Conservation (phyloP, 805 yeast genomes). For the Kurtzmaniella cleridarum region DNA sequence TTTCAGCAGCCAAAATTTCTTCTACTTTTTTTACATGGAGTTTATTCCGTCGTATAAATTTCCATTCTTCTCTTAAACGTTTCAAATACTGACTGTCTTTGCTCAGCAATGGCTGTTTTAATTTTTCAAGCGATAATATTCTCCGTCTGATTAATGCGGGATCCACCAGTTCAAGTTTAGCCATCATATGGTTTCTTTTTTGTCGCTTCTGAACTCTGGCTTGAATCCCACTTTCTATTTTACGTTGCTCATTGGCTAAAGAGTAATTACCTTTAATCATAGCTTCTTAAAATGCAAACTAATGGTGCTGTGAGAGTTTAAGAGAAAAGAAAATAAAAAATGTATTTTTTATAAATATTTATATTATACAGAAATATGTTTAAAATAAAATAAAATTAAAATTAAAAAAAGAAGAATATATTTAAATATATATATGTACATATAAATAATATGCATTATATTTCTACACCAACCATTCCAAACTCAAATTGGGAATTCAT, state of each 20-base stretch:
- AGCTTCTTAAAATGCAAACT: no score
- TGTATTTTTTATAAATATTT: no score
- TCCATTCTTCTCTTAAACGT: conserved; percentile 35
- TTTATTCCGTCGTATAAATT: conserved; percentile 27
- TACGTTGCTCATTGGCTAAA: conserved; percentile 32
- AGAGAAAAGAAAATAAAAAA: no score
- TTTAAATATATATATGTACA: no score
- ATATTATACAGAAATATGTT: no score
- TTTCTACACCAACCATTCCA: neutral
- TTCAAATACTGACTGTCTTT: conserved; percentile 17
- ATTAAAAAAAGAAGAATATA: no score
- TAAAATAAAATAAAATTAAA: no score
- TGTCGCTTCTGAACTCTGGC: conserved; percentile 32
- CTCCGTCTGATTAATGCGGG: conserved; percentile 26
- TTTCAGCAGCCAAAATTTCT: conserved; percentile 12
- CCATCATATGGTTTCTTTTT: conserved; percentile 22
- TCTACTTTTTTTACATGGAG: conserved; percentile 26
- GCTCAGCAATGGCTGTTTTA: conserved; percentile 7
- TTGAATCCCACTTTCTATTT: conserved; percentile 31
- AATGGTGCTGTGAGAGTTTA: no score
- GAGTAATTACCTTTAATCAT: conserved; percentile 29
- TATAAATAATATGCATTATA: neutral
- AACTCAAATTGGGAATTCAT: neutral
- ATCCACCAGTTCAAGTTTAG: conserved; percentile 21
- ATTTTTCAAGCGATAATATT: conserved; percentile 5